A percentile compares a stretch with the other conserved stretches of the same genome.
Conservation (phyloP, 345 rosid genomes). For the Gossypium anomalum region DNA sequence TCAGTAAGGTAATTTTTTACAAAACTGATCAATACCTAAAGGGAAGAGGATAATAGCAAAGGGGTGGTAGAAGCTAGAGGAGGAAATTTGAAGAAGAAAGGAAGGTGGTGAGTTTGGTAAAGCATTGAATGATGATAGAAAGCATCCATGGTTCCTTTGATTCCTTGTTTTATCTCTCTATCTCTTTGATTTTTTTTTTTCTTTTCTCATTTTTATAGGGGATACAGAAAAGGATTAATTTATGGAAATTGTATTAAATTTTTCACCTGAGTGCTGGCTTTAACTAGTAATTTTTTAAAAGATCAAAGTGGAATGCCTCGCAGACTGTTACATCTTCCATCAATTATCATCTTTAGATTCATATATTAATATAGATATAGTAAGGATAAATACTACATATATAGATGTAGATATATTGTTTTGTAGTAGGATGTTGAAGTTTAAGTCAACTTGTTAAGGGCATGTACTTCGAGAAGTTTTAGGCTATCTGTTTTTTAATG, state of each 20-base stretch:
- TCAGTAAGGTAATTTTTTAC: too few relatives aligned
- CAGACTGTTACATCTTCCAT: too few relatives aligned
- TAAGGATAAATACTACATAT: too few relatives aligned
- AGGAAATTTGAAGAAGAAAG: constrained; percentile 23
- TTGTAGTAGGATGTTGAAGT: too few relatives aligned
- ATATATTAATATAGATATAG: too few relatives aligned
- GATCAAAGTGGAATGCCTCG: too few relatives aligned
- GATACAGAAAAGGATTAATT: not conserved
- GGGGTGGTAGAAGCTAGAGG: constrained; percentile 21
- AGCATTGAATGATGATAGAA: constrained; percentile 16
- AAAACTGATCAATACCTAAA: constrained; percentile 21
- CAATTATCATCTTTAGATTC: too few relatives aligned
- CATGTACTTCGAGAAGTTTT: too few relatives aligned
- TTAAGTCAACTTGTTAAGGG: too few relatives aligned
- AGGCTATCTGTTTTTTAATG: too few relatives aligned
- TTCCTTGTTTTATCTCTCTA: not conserved
- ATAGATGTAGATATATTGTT: too few relatives aligned
- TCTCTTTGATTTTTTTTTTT: constrained; percentile 12
- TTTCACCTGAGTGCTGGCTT: not conserved
- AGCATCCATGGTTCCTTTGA: not conserved
- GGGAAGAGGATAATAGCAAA: constrained; percentile 10
- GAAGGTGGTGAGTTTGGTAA: constrained; percentile 61
- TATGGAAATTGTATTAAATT: not conserved
- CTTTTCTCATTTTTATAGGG: not conserved
- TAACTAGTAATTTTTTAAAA: too few relatives aligned